Percentiles rank a stretch among this genome's conserved stretches.
Evolutionary conservation across 1,284 basidiomycete species (phyloP).

Genomic region (Sphagnurus paluster): DNA sequence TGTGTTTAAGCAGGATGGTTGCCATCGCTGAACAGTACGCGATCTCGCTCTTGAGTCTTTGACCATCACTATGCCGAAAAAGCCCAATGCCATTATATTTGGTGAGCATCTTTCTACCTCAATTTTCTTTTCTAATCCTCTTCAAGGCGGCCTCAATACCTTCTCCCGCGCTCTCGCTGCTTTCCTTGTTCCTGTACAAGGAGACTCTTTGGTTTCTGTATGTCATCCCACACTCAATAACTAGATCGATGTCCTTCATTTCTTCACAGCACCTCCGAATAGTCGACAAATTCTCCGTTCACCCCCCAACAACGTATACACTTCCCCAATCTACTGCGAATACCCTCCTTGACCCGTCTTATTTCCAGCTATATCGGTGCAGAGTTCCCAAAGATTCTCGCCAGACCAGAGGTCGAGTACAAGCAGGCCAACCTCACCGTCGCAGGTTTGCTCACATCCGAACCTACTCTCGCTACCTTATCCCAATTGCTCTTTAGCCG

Average conservation of each 20-base stretch:
- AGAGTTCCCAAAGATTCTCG: conserved; percentile 70
- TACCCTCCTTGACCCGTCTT: not conserved
- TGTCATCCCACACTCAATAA: conserved; percentile 25
- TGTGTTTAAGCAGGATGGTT: conserved; percentile 14
- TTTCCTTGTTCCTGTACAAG: conserved; percentile 61
- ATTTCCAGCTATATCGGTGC: conserved; percentile 74
- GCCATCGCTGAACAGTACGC: conserved; percentile 2
- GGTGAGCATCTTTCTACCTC: conserved; percentile 43
- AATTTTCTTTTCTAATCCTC: not conserved
- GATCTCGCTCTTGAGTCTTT: conserved; percentile 7
- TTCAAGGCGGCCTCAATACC: conserved; percentile 73
- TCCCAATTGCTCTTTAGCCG: conserved; percentile 46
- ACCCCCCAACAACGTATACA: conserved; percentile 82
- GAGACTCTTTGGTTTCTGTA: conserved; percentile 73
- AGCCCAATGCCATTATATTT: conserved; percentile 79
- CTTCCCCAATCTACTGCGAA: not conserved
- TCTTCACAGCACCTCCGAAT: conserved; percentile 64
- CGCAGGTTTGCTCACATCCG: conserved; percentile 47
- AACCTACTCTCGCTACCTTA: conserved; percentile 4
- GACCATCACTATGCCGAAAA: conserved; percentile 27
- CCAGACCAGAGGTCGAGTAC: conserved; percentile 74
- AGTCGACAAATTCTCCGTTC: conserved; percentile 85
- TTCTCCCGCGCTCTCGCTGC: conserved; percentile 68
- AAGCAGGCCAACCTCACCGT: conserved; percentile 81
- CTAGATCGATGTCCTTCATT: conserved; percentile 15